Evolutionary conservation across 176 grass and related monocot species (phyloP).

Genomic region (Oryza meyeriana): DNA sequence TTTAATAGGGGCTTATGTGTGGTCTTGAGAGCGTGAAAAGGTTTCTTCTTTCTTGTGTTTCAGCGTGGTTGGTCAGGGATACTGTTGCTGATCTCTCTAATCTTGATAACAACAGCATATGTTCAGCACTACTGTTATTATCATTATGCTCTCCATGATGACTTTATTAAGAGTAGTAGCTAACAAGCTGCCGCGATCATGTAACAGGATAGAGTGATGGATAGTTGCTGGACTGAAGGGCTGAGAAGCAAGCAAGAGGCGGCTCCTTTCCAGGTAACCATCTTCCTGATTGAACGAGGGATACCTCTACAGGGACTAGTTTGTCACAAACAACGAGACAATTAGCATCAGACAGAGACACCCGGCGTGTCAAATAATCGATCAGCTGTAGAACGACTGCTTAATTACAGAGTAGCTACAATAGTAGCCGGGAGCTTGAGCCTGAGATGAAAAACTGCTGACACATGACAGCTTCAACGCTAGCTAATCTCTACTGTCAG

Average conservation of each 20-base stretch:
- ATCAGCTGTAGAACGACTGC: no score
- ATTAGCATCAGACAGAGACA: background rate
- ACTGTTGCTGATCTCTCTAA: background rate
- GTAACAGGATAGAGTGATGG: background rate
- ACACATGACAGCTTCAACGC: no score
- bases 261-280: background rate
- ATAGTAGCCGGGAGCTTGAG: no score
- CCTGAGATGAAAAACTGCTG: background rate
- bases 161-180: background rate
- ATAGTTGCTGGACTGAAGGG: background rate
- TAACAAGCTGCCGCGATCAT: background rate
- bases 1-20: background rate
- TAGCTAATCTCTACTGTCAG: no score
- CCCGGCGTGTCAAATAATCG: background rate
- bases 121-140: background rate
- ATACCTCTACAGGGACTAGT: background rate
- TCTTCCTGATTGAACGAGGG: background rate
- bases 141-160: background rate
- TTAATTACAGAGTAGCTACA: background rate
- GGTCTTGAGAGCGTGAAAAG: no score
- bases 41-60: background rate
- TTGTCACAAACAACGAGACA: background rate
- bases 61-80: background rate
- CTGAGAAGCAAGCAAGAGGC: background rate
- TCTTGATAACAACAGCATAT: background rate